phyloP scores from a whole-genome alignment of 768 basidiomycete species.

The Hygrocybe coccinea region DNA sequence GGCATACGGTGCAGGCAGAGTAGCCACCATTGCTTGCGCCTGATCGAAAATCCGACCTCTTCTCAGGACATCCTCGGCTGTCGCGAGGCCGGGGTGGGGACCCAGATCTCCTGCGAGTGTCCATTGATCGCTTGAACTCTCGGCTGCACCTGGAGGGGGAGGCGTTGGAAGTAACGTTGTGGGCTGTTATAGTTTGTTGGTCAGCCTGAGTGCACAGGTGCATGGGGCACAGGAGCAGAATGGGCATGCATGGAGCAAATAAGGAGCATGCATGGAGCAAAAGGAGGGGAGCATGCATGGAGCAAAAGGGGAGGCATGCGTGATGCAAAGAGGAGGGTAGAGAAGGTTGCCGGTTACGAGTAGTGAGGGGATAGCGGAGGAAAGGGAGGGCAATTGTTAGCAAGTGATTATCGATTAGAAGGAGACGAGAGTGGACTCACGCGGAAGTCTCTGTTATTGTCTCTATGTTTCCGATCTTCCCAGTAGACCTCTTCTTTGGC shows the following conservation, averaged over 20 bases:
- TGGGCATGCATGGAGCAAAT: not conserved
- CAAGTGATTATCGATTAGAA: not conserved
- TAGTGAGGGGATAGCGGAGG: not conserved
- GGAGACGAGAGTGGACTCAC: not conserved
- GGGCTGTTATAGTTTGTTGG: no score
- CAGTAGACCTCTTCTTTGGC: no score
- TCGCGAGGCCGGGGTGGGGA: not conserved
- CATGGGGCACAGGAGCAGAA: no score
- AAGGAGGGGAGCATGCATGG: not conserved
- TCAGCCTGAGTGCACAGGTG: no score
- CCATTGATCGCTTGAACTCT: not conserved
- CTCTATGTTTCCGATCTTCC: not conserved
- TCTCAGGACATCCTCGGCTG: not conserved
- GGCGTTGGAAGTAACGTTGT: no score
- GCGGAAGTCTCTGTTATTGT: not conserved
- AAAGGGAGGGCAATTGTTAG: not conserved
- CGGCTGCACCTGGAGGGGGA: no score
- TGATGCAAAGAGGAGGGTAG: not conserved
- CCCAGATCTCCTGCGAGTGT: not conserved
- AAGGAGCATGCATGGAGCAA: not conserved
- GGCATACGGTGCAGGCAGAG: slow-evolving; percentile 32
- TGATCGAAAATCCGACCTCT: slow-evolving; percentile 1
- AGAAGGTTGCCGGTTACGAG: not conserved
- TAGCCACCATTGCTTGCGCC: not conserved
- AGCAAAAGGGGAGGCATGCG: not conserved